Conservation (phyloP, 1,284 basidiomycete species). For the Malassezia sp. region DNA sequence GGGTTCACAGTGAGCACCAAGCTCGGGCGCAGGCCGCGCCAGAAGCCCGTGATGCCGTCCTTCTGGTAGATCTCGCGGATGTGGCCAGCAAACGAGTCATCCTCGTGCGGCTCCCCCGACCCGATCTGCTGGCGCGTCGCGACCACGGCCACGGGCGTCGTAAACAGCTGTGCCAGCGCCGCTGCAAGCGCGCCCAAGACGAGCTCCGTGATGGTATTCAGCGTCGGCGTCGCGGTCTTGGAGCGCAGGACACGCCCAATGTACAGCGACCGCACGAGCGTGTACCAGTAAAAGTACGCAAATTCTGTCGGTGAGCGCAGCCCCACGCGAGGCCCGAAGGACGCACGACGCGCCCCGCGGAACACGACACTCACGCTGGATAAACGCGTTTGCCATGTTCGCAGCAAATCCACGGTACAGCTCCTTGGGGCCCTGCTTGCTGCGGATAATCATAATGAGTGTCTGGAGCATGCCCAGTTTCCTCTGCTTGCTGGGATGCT, state of each 20-base stretch:
- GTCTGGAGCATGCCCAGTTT: constrained; percentile 36
- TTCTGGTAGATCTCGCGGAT: constrained; percentile 79
- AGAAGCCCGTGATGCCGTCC: constrained; percentile 79
- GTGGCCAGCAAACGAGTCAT: constrained; percentile 58
- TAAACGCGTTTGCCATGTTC: constrained; percentile 98
- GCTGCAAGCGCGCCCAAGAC: constrained; percentile 82
- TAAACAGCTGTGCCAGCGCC: constrained; percentile 91
- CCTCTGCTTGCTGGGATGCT: constrained; percentile 51
- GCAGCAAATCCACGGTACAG: constrained; percentile 88
- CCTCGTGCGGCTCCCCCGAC: constrained; percentile 46
- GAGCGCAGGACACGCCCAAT: constrained; percentile 27
- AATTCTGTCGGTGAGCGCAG: constrained; percentile 63
- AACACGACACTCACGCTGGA: constrained; percentile 57
- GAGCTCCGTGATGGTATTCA: constrained; percentile 50
- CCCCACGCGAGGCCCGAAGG: neutral
- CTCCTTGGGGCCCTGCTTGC: constrained; percentile 50
- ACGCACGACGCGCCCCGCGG: no score
- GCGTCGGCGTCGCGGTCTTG: constrained; percentile 2
- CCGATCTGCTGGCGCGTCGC: constrained; percentile 80
- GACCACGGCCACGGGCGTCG: constrained; percentile 93
- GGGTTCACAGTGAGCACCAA: constrained; percentile 86
- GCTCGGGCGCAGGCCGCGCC: constrained; percentile 84
- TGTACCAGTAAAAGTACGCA: constrained; percentile 99
- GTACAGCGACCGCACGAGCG: constrained; percentile 72
- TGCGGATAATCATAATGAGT: constrained; percentile 31